These are phyloP conservation scores for Podaxis sp. DNA, from an alignment of 768 basidiomycete species.

Conservation along the genomic window DNA sequence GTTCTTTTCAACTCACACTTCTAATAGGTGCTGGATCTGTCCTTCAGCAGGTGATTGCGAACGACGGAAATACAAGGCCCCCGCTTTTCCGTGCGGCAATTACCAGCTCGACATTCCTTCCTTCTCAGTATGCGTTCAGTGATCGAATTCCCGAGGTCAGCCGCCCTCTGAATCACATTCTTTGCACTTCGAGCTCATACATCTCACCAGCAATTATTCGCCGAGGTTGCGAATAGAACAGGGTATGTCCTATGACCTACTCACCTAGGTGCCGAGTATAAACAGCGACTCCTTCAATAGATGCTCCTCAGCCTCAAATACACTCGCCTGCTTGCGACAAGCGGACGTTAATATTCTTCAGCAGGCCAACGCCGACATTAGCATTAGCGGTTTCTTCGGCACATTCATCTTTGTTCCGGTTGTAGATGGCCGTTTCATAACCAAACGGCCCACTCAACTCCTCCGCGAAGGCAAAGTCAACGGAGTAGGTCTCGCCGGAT, in stretches of 20 bases:
- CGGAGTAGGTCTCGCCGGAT: slow-evolving; percentile 31
- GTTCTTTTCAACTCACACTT: too few species aligned
- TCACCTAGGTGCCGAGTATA: background rate
- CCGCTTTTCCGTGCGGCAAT: slow-evolving; percentile 44
- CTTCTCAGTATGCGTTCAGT: slow-evolving; percentile 46
- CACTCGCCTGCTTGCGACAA: slow-evolving; percentile 40
- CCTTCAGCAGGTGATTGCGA: slow-evolving; percentile 47
- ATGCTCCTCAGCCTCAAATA: slow-evolving; percentile 32
- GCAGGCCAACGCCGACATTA: slow-evolving; percentile 32
- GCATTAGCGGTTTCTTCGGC: slow-evolving; percentile 35
- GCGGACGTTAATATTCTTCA: slow-evolving; percentile 33
- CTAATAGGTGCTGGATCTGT: slow-evolving; percentile 46
- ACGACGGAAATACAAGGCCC: slow-evolving; percentile 43
- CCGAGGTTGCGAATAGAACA: background rate
- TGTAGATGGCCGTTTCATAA: slow-evolving; percentile 47
- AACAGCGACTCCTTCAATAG: slow-evolving; percentile 20
- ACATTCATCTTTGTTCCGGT: slow-evolving; percentile 44
- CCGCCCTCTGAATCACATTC: too few species aligned
- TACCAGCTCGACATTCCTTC: slow-evolving; percentile 43
- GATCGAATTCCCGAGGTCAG: slow-evolving; percentile 39
- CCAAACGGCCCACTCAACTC: slow-evolving; percentile 38
- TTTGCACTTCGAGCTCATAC: background rate
- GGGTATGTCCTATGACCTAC: background rate
- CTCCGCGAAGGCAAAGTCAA: slow-evolving; percentile 39
- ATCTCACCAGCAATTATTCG: background rate